A percentile compares a stretch with the other conserved stretches of the same genome.
These are phyloP conservation scores for Fusarium neocosmosporiellum DNA, from an alignment of 2,329 filamentous ascomycete genomes.

Conservation along the genomic window DNA sequence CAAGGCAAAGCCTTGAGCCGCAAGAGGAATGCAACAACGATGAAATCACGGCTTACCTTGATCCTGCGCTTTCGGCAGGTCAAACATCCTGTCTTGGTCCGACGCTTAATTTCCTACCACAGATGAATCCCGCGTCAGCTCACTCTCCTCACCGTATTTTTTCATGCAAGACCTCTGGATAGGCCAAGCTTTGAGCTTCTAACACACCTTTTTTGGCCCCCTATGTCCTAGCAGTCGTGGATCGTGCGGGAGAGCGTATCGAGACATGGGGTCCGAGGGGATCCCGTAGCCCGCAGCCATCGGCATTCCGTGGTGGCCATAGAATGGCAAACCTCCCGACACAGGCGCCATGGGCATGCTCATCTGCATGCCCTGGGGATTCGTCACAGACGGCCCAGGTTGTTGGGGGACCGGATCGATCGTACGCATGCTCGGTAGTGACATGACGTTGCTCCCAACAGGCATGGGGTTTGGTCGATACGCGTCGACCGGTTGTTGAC, in stretches of 20 bases:
- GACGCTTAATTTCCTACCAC: slow-evolving; percentile 69
- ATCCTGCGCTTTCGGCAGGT: slow-evolving; percentile 71
- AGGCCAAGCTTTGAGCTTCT: slow-evolving; percentile 5
- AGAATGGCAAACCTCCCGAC: slow-evolving; percentile 55
- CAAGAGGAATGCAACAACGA: slow-evolving; percentile 26
- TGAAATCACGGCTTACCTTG: slow-evolving; percentile 61
- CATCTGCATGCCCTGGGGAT: slow-evolving; percentile 52
- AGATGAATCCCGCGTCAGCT: slow-evolving; percentile 21
- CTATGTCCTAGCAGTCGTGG: slow-evolving; percentile 60
- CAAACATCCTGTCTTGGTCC: slow-evolving; percentile 72
- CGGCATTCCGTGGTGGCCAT: slow-evolving; percentile 53
- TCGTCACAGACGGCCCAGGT: slow-evolving; percentile 43
- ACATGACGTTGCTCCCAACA: slow-evolving; percentile 46
- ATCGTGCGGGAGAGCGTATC: slow-evolving; percentile 62
- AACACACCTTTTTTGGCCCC: slow-evolving; percentile 68
- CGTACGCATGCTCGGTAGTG: slow-evolving; percentile 56
- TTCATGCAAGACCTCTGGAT: background rate
- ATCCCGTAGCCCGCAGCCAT: slow-evolving; percentile 54
- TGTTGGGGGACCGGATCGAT: slow-evolving; percentile 50
- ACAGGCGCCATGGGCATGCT: slow-evolving; percentile 46
- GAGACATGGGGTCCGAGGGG: slow-evolving; percentile 55
- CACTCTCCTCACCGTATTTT: slow-evolving; percentile 12
- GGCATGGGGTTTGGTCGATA: slow-evolving; percentile 46
- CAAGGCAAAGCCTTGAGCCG: slow-evolving; percentile 13
- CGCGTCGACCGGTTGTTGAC: slow-evolving; percentile 41